Conservation (phyloP, 163 green algal species). For the Chlamydomonas reinhardtii region DNA sequence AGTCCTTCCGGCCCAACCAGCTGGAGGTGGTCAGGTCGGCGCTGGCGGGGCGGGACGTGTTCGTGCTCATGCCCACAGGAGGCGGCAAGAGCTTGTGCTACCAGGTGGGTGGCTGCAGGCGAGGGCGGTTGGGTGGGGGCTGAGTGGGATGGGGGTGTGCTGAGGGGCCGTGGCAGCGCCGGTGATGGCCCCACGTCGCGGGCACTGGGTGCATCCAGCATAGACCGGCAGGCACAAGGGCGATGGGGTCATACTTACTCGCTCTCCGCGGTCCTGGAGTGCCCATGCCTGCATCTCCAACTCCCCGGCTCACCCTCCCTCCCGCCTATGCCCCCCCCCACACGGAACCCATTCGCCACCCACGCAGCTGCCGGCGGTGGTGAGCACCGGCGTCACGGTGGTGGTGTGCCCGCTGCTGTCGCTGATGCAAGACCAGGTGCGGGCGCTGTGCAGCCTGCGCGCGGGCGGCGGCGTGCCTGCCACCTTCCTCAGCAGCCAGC, state of each 20-base stretch:
- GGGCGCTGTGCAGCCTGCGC: constrained; percentile 19
- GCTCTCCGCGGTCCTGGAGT: too few species aligned
- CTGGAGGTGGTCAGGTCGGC: constrained; percentile 43
- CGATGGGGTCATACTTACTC: too few species aligned
- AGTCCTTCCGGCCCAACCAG: constrained; percentile 55
- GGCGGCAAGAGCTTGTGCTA: constrained; percentile 83
- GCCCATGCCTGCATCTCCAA: too few species aligned
- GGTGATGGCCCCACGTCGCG: too few species aligned
- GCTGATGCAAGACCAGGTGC: constrained; percentile 91
- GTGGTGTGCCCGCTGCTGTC: constrained; percentile 94
- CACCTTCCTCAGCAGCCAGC: constrained; percentile 43
- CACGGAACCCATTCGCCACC: neutral
- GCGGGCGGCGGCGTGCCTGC: constrained; percentile 67
- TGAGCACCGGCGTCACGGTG: constrained; percentile 79
- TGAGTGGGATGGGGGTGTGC: too few species aligned
- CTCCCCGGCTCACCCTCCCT: too few species aligned
- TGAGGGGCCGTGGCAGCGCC: too few species aligned
- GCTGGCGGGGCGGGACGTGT: constrained; percentile 78
- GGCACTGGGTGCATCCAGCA: too few species aligned
- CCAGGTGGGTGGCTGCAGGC: constrained; percentile 49
- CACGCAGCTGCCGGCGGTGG: constrained; percentile 73
- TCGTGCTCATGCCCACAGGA: constrained; percentile 95
- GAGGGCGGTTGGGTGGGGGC: too few species aligned
- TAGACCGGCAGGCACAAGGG: too few species aligned
- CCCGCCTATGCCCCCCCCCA: neutral